phyloP scores from a whole-genome alignment of 805 yeast species.

The Lipomyces mesembrius region DNA sequence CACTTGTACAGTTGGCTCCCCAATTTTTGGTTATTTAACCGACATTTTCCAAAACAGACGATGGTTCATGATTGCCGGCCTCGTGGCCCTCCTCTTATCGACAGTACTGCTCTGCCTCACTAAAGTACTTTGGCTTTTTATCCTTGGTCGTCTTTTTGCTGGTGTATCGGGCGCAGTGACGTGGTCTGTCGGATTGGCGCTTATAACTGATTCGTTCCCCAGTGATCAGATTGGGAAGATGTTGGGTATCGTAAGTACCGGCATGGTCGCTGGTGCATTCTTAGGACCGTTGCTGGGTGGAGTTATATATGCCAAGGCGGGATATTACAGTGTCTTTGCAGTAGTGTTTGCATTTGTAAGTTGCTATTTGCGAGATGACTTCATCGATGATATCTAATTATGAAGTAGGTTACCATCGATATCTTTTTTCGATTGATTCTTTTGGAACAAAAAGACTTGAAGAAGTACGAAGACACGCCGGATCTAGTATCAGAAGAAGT shows the following conservation, averaged over 20 bases:
- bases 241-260: conserved; percentile 44
- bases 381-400: not conserved
- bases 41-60: conserved; percentile 41
- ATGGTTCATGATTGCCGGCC: conserved; percentile 43
- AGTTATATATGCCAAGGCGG: conserved; percentile 42
- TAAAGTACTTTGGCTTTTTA: conserved; percentile 38
- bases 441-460: conserved; percentile 41
- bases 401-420: conserved; percentile 37
- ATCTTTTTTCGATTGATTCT: conserved; percentile 44
- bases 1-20: conserved; percentile 34
- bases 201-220: conserved; percentile 42
- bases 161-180: conserved; percentile 46
- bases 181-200: conserved; percentile 48
- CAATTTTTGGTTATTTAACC: conserved; percentile 43
- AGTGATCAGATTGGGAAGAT: conserved; percentile 43
- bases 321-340: conserved; percentile 45
- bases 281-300: conserved; percentile 48
- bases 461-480: conserved; percentile 40
- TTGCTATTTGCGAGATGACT: not conserved
- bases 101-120: conserved; percentile 43
- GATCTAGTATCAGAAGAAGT: conserved; percentile 39
- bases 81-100: conserved; percentile 42
- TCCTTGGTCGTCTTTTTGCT: conserved; percentile 44
- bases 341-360: conserved; percentile 42
- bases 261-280: conserved; percentile 42